Evolutionary conservation across 225 moss, liverwort and hornwort species (phyloP).

Genomic region (Takakia lepidozioides): DNA sequence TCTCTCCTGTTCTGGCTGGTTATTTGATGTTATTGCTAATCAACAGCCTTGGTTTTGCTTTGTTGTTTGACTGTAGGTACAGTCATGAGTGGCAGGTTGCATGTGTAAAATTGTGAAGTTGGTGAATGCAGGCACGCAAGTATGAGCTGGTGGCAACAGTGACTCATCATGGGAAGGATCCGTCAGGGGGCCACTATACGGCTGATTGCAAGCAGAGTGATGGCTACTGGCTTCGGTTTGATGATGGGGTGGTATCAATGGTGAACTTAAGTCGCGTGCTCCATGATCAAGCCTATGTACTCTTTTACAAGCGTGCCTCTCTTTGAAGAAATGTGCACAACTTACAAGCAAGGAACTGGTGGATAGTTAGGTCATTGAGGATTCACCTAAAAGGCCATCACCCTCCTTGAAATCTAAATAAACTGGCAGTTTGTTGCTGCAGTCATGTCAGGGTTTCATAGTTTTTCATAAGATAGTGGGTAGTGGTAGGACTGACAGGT

Average conservation of each 20-base stretch:
- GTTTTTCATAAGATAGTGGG: too few species aligned
- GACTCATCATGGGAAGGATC: constrained; percentile 96
- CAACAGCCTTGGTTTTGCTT: too few species aligned
- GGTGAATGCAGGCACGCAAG: constrained; percentile 65
- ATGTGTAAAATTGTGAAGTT: too few species aligned
- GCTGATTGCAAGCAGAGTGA: constrained; percentile 83
- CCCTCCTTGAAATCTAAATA: too few species aligned
- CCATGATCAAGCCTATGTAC: constrained; percentile 89
- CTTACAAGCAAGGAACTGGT: too few species aligned
- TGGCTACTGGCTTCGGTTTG: constrained; percentile 89
- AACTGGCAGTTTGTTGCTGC: too few species aligned
- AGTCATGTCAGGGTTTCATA: too few species aligned
- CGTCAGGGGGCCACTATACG: constrained; percentile 91
- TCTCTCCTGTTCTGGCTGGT: neutral
- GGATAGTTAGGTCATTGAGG: too few species aligned
- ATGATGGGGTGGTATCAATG: constrained; percentile 74
- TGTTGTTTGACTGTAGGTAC: too few species aligned
- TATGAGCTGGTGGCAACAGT: constrained; percentile 90
- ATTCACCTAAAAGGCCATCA: too few species aligned
- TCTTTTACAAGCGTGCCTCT: constrained; percentile 76
- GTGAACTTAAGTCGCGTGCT: constrained; percentile 55
- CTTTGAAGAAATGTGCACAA: constrained; percentile 14
- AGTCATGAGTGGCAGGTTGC: too few species aligned
- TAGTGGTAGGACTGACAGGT: too few species aligned
- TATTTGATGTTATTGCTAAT: neutral